Conservation (phyloP, 306 rosid species). For the Pyrus pyrifolia region DNA sequence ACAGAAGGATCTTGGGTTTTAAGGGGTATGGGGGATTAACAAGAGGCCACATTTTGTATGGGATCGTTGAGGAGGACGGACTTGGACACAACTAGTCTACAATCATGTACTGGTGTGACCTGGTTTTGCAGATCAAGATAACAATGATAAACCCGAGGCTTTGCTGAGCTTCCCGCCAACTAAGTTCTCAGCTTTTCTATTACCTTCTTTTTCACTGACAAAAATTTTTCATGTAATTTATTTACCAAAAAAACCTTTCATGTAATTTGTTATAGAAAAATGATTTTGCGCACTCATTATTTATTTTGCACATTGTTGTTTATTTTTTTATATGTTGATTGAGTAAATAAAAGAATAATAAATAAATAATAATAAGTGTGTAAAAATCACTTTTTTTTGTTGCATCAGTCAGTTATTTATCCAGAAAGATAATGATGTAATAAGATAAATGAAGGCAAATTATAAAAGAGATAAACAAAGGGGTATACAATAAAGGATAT, state of each 20-base stretch:
- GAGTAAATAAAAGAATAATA: neutral
- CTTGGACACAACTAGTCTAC: neutral
- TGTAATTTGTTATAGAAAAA: too few species aligned
- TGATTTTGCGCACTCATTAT: too few species aligned
- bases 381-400: too few species aligned
- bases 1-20: neutral
- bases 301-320: too few species aligned
- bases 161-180: neutral
- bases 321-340: neutral
- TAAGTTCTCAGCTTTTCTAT: neutral
- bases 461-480: neutral
- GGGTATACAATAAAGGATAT: neutral
- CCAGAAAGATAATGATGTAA: too few species aligned
- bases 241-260: neutral
- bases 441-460: too few species aligned
- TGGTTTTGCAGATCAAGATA: constrained; percentile 2
- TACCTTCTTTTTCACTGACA: neutral
- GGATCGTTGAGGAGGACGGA: neutral
- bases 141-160: constrained; percentile 8
- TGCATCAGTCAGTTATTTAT: neutral
- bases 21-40: neutral
- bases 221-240: neutral
- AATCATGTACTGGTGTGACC: neutral
- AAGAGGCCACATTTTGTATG: neutral
- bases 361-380: too few species aligned